Conservation (phyloP, 2,329 filamentous ascomycete species). For the Cytospora schulzeri region DNA sequence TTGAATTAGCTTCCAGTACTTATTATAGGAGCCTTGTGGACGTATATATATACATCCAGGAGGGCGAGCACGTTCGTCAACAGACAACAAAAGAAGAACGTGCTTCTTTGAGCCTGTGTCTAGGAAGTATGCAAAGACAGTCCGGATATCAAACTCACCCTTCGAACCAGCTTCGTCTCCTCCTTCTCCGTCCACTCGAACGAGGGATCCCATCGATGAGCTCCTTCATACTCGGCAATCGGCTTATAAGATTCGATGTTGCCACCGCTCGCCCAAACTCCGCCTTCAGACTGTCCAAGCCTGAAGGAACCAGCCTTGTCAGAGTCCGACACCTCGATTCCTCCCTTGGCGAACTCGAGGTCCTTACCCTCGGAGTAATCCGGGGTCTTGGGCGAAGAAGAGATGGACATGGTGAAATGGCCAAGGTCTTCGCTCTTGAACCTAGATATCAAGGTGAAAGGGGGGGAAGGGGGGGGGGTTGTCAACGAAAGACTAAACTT, state of each 20-base stretch:
- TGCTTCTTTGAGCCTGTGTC: too few species aligned
- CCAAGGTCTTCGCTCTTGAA: constrained; percentile 9
- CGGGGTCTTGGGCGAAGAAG: not conserved
- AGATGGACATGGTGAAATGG: constrained; percentile 13
- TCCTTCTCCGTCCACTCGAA: constrained; percentile 59
- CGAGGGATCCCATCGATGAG: constrained; percentile 59
- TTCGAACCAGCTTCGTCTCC: constrained; percentile 56
- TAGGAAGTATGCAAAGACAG: not conserved
- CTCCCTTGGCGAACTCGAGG: constrained; percentile 14
- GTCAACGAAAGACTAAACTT: not conserved
- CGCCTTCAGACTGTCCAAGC: constrained; percentile 24
- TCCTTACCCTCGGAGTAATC: constrained; percentile 19
- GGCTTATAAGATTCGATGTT: constrained; percentile 45
- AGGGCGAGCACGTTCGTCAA: too few species aligned
- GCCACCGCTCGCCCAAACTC: constrained; percentile 22
- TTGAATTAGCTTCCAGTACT: not conserved
- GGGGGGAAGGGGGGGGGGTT: not conserved
- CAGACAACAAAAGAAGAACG: too few species aligned
- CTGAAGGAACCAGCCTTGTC: constrained; percentile 13
- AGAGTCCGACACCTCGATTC: constrained; percentile 5
- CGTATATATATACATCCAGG: too few species aligned
- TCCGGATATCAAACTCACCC: constrained; percentile 40
- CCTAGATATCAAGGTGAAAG: not conserved
- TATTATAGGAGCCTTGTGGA: not conserved
- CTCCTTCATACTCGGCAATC: constrained; percentile 58